A percentile compares a stretch with the other conserved stretches of the same genome.
These are phyloP conservation scores for Liriodendron chinense DNA, from an alignment of 164 flowering plant genomes.

Conservation along the genomic window DNA sequence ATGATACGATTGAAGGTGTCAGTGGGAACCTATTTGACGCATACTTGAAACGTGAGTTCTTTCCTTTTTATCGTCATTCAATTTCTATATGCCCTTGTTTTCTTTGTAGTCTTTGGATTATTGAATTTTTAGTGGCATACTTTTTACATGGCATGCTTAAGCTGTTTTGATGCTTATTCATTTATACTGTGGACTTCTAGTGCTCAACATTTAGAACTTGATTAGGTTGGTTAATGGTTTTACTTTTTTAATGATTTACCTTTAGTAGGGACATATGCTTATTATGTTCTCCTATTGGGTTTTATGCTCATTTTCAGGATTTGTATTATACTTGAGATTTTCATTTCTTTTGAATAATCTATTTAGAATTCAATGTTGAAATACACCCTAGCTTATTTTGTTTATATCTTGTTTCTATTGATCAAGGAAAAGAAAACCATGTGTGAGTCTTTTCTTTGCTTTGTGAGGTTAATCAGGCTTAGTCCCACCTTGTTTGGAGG, in stretches of 20 bases:
- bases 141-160: neutral
- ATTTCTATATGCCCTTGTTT: neutral
- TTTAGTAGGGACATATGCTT: neutral
- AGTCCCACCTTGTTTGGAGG: too few species aligned
- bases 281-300: too few species aligned
- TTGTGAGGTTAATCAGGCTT: too few species aligned
- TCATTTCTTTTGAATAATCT: too few species aligned
- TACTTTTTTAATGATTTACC: neutral
- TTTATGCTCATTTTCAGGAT: too few species aligned
- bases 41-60: conserved; percentile 70
- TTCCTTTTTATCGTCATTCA: neutral
- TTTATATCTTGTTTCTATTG: too few species aligned
- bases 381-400: too few species aligned
- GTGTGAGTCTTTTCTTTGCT: too few species aligned
- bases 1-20: conserved; percentile 83
- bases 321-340: too few species aligned
- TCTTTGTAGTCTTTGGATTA: neutral
- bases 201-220: neutral
- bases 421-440: too few species aligned
- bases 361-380: too few species aligned
- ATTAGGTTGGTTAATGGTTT: neutral
- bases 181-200: neutral
- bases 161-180: neutral
- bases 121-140: neutral
- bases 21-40: conserved; percentile 86